Evolutionary conservation across 2,329 filamentous ascomycete species (phyloP).

Genomic region (Paraphaeosphaeria sporulosa): DNA sequence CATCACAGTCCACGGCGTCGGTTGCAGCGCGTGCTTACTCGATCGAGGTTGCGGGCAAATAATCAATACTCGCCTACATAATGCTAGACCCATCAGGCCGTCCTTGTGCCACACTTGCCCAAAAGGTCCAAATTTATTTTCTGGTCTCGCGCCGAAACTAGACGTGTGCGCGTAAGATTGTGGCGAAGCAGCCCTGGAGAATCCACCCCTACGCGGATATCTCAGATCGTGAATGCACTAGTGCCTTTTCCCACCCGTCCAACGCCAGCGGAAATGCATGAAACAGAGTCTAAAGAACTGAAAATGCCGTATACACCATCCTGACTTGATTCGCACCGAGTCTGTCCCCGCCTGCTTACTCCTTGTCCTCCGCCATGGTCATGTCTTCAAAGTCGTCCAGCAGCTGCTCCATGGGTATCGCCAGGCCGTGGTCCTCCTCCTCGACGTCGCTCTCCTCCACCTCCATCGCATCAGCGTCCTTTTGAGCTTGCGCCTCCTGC

Average conservation of each 20-base stretch:
- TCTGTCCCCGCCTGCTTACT: slow-evolving; percentile 16
- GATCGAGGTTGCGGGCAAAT: neutral
- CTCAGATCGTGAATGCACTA: neutral
- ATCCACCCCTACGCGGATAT: neutral
- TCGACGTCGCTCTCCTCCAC: slow-evolving; percentile 64
- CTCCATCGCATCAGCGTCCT: slow-evolving; percentile 71
- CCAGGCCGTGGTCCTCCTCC: slow-evolving; percentile 61
- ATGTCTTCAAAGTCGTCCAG: slow-evolving; percentile 94
- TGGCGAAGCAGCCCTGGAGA: neutral
- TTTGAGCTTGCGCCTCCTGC: slow-evolving; percentile 52
- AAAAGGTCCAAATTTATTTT: neutral
- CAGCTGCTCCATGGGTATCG: slow-evolving; percentile 65
- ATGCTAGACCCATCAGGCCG: neutral
- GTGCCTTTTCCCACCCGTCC: neutral
- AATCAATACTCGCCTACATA: slow-evolving; percentile 1
- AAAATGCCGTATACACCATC: neutral
- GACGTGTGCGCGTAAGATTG: slow-evolving; percentile 1
- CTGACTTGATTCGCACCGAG: no score
- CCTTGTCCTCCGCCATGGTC: slow-evolving; percentile 64
- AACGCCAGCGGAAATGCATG: slow-evolving; percentile 10
- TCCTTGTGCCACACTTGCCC: neutral
- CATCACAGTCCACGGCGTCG: no score
- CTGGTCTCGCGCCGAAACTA: neutral
- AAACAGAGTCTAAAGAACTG: neutral
- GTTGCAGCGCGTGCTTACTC: neutral